These are phyloP conservation scores for Leucocoprinus sp. DNA, from an alignment of 768 basidiomycete species.

Conservation along the genomic window DNA sequence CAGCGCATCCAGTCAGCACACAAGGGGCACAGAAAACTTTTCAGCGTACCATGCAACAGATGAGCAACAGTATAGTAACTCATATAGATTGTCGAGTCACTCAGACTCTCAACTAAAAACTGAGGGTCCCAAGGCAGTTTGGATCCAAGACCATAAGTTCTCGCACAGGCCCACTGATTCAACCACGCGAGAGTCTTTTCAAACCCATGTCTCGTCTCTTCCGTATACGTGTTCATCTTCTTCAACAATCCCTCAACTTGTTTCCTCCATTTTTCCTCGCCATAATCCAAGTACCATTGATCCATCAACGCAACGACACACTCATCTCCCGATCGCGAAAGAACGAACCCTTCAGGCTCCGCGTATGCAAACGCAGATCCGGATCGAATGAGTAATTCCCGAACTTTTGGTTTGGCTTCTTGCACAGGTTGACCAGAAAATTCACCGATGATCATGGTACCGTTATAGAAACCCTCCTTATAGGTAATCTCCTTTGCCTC, in stretches of 20 bases:
- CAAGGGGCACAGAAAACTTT: background rate
- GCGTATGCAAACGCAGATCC: constrained; percentile 86
- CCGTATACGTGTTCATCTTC: constrained; percentile 82
- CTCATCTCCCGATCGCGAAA: constrained; percentile 89
- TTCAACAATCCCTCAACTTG: constrained; percentile 77
- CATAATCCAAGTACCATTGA: constrained; percentile 99
- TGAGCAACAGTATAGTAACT: constrained; percentile 94
- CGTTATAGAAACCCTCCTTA: constrained; percentile 97
- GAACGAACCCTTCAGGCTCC: constrained; percentile 87
- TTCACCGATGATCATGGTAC: constrained; percentile 85
- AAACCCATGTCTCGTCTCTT: constrained; percentile 90
- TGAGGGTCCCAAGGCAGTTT: constrained; percentile 95
- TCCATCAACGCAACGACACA: constrained; percentile 98
- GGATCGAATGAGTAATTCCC: constrained; percentile 70
- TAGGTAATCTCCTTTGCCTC: constrained; percentile 98
- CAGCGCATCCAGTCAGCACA: background rate
- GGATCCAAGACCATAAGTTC: constrained; percentile 93
- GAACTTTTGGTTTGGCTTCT: constrained; percentile 86
- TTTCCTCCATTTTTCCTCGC: constrained; percentile 82
- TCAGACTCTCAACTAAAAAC: constrained; percentile 93
- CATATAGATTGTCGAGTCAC: constrained; percentile 99
- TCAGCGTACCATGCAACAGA: constrained; percentile 71
- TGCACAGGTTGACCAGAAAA: constrained; percentile 85
- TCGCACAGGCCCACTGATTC: constrained; percentile 98
- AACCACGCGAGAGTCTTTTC: constrained; percentile 91